These are phyloP conservation scores for Rhizoclosmatium sp. DNA, from an alignment of 192 early-diverging fungal species.

Conservation along the genomic window DNA sequence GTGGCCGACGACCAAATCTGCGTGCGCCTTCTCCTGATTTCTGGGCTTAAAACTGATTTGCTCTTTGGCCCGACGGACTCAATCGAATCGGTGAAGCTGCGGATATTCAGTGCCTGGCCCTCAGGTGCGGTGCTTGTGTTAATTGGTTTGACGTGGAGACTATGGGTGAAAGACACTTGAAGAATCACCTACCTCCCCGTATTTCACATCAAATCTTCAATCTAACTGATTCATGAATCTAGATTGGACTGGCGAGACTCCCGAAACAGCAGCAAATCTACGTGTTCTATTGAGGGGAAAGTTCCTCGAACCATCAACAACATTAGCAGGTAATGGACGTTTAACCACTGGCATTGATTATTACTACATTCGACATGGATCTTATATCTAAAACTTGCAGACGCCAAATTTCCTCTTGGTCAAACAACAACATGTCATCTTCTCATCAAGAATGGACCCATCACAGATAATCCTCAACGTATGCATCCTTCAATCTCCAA, in stretches of 20 bases:
- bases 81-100: conserved; percentile 38
- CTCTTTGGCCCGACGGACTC: conserved; percentile 40
- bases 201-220: neutral
- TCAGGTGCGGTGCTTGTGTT: conserved; percentile 30
- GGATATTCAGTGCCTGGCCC: conserved; percentile 49
- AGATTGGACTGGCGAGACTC: conserved; percentile 52
- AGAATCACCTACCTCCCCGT: neutral
- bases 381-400: conserved; percentile 7
- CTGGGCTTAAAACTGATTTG: conserved; percentile 49
- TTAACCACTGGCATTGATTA: neutral
- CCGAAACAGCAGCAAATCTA: conserved; percentile 39
- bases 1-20: conserved; percentile 51
- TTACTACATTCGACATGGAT: neutral
- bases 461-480: neutral
- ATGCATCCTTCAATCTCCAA: conserved; percentile 5
- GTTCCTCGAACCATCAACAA: conserved; percentile 46
- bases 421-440: conserved; percentile 55
- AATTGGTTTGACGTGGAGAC: neutral
- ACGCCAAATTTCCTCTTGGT: conserved; percentile 38
- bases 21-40: conserved; percentile 54
- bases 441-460: conserved; percentile 42
- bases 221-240: conserved; percentile 3
- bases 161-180: neutral
- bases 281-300: conserved; percentile 52
- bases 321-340: conserved; percentile 36